These are phyloP conservation scores for Gloeopeniophorella convolvens DNA, from an alignment of 768 basidiomycete genomes.

Conservation along the genomic window DNA sequence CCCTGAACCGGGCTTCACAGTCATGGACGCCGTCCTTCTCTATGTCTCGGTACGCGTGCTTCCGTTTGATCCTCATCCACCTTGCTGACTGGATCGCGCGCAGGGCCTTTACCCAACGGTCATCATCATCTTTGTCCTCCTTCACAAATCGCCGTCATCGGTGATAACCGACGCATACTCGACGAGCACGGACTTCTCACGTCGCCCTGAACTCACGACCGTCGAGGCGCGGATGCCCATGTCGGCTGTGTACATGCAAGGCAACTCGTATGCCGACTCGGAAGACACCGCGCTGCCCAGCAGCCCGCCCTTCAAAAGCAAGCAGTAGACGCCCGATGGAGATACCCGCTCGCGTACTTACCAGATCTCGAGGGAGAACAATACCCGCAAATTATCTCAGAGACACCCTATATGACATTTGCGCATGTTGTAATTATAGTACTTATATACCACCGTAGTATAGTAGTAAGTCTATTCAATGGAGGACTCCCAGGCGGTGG, in stretches of 20 bases:
- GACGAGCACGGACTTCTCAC: neutral
- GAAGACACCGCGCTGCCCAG: neutral
- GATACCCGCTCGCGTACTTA: too few species aligned
- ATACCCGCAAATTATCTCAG: too few species aligned
- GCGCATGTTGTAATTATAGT: too few species aligned
- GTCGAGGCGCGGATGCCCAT: slow-evolving; percentile 3
- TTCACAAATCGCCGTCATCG: slow-evolving; percentile 6
- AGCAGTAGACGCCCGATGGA: slow-evolving; percentile 4
- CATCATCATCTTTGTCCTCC: slow-evolving; percentile 8
- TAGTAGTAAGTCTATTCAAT: too few species aligned
- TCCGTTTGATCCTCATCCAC: neutral
- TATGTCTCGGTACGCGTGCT: slow-evolving; percentile 8
- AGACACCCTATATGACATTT: too few species aligned
- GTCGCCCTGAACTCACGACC: neutral
- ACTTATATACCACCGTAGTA: too few species aligned
- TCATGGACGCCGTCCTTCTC: slow-evolving; percentile 6
- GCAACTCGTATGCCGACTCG: neutral
- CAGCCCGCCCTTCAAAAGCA: neutral
- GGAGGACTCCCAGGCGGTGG: too few species aligned
- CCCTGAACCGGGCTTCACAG: slow-evolving; percentile 5
- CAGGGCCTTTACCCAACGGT: slow-evolving; percentile 11
- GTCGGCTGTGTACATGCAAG: neutral
- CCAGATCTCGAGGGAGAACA: too few species aligned
- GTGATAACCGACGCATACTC: neutral
- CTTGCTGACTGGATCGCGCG: neutral